These are phyloP conservation scores for Salix arbutifolia DNA, from an alignment of 345 rosid species.

Conservation along the genomic window DNA sequence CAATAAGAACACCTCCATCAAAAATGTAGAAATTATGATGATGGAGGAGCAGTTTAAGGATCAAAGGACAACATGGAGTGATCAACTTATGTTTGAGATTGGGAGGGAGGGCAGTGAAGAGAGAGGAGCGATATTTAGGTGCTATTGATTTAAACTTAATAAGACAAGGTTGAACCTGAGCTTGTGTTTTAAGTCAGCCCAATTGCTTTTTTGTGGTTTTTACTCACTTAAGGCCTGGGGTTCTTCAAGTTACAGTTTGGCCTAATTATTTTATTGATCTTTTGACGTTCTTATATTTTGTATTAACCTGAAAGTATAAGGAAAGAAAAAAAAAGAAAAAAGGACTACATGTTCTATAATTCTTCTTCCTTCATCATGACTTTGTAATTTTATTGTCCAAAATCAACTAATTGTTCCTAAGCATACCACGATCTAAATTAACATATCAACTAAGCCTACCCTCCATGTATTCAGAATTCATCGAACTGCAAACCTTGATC, in stretches of 20 bases:
- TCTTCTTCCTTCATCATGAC: not conserved
- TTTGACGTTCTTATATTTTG: not conserved
- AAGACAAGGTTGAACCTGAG: not conserved
- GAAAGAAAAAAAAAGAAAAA: not conserved
- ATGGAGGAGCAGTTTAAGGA: not conserved
- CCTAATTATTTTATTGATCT: not conserved
- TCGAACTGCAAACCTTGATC: not conserved
- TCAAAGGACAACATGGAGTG: not conserved
- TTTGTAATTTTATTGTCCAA: too few species aligned
- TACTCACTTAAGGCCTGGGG: not conserved
- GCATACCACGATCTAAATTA: not conserved
- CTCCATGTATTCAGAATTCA: not conserved
- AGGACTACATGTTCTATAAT: not conserved
- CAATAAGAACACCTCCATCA: not conserved
- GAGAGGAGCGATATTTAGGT: not conserved
- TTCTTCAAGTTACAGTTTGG: not conserved
- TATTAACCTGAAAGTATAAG: not conserved
- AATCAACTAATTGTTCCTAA: not conserved
- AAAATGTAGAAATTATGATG: not conserved
- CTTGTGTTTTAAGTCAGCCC: not conserved
- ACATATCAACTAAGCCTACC: not conserved
- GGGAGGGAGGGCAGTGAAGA: not conserved
- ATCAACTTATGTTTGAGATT: not conserved
- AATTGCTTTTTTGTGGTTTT: not conserved
- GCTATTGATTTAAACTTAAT: not conserved